Conservation (phyloP, 2,329 filamentous ascomycete species). For the Phoma herbarum region DNA sequence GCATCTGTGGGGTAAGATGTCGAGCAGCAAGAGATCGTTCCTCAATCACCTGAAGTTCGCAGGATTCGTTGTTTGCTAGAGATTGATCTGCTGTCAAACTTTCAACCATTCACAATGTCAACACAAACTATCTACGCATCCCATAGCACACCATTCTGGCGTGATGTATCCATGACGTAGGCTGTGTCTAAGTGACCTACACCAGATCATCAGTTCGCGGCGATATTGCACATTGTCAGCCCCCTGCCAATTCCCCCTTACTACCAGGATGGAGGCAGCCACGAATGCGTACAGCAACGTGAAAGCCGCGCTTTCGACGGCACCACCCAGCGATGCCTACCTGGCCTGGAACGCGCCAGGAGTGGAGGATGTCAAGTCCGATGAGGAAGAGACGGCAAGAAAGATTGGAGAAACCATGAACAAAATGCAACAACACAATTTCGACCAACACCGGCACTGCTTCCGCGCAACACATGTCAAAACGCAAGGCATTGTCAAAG, state of each 20-base stretch:
- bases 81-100: neutral
- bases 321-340: conserved; percentile 34
- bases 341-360: conserved; percentile 45
- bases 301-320: conserved; percentile 25
- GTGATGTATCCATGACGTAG: conserved; percentile 12
- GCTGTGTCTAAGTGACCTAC: neutral
- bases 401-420: conserved; percentile 50
- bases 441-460: conserved; percentile 51
- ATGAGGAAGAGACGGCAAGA: conserved; percentile 47
- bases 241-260: neutral
- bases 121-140: no score
- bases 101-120: neutral
- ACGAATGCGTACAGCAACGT: conserved; percentile 8
- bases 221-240: neutral
- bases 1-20: neutral
- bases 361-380: conserved; percentile 43
- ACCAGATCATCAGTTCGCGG: neutral
- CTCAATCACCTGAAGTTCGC: neutral
- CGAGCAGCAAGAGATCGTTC: neutral
- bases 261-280: conserved; percentile 1
- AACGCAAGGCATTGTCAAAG: conserved; percentile 38
- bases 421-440: conserved; percentile 54
- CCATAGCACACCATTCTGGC: neutral
- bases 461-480: conserved; percentile 52
- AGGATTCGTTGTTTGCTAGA: neutral